A percentile compares a stretch with the other conserved stretches of the same genome.
These are phyloP conservation scores for Steccherinum ochraceum DNA, from an alignment of 768 basidiomycete genomes.

Conservation along the genomic window DNA sequence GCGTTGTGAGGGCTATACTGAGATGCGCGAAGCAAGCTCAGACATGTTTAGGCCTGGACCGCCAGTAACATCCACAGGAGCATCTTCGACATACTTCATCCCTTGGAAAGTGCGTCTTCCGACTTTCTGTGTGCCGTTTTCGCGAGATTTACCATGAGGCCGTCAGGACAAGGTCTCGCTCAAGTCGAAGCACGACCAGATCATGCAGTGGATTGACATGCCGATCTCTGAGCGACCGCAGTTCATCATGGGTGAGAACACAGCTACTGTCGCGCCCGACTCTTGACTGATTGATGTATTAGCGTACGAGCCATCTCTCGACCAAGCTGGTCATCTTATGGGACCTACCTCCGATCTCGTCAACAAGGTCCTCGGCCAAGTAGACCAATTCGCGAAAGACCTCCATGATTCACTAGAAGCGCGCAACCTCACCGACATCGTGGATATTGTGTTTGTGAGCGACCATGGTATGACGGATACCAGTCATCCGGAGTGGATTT, in stretches of 20 bases:
- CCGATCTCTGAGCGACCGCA: slow-evolving; percentile 67
- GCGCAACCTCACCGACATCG: slow-evolving; percentile 76
- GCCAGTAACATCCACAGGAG: slow-evolving; percentile 58
- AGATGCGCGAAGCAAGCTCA: neutral
- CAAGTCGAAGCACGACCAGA: slow-evolving; percentile 65
- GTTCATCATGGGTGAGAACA: slow-evolving; percentile 57
- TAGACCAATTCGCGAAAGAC: slow-evolving; percentile 71
- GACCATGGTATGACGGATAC: slow-evolving; percentile 94
- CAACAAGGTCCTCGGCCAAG: slow-evolving; percentile 63
- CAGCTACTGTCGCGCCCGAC: neutral
- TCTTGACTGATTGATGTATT: neutral
- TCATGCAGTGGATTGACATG: slow-evolving; percentile 80
- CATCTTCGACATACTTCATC: slow-evolving; percentile 65
- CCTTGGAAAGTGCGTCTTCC: slow-evolving; percentile 56
- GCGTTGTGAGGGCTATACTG: slow-evolving; percentile 21
- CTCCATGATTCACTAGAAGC: slow-evolving; percentile 55
- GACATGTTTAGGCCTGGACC: slow-evolving; percentile 67
- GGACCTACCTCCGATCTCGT: slow-evolving; percentile 66
- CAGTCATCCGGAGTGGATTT: slow-evolving; percentile 65
- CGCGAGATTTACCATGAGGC: neutral
- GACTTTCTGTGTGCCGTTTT: neutral
- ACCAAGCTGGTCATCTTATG: slow-evolving; percentile 74
- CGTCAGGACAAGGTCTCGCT: slow-evolving; percentile 54
- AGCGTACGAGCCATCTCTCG: slow-evolving; percentile 83
- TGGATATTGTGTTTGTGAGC: slow-evolving; percentile 86